phyloP scores from a whole-genome alignment of 352 stramenopile species.

The Globisporangium echinulatum region DNA sequence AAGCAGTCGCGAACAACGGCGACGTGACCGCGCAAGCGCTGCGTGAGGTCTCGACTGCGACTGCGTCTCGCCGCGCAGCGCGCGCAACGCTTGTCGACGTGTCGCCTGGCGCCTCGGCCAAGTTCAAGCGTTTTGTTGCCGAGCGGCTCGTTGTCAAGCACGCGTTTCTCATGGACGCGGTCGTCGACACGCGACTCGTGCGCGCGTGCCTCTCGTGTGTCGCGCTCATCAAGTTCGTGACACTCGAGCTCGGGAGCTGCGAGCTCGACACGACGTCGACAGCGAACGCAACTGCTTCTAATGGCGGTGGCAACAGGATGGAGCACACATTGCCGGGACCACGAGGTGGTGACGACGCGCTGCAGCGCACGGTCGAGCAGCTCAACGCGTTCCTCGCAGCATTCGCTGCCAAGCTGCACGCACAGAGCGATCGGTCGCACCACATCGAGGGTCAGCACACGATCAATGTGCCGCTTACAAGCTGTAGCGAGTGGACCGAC shows the following conservation, averaged over 20 bases:
- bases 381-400: constrained; percentile 27
- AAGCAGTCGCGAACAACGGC: constrained; percentile 2
- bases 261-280: constrained; percentile 3
- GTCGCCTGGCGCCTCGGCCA: constrained; percentile 23
- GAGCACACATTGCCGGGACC: neutral
- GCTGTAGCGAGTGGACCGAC: constrained; percentile 17
- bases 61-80: neutral
- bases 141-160: constrained; percentile 52
- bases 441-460: constrained; percentile 25
- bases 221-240: constrained; percentile 52
- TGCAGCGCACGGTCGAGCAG: constrained; percentile 5
- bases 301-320: neutral
- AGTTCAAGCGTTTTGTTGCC: constrained; percentile 28
- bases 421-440: constrained; percentile 20
- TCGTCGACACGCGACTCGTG: constrained; percentile 56
- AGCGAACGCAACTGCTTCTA: neutral
- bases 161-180: constrained; percentile 63
- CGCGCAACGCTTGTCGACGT: constrained; percentile 2
- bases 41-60: neutral
- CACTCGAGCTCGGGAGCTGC: constrained; percentile 25
- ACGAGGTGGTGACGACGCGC: neutral
- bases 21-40: constrained; percentile 2
- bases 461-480: constrained; percentile 21
- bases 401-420: constrained; percentile 20
- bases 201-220: constrained; percentile 48